Conservation (phyloP, 495 filamentous ascomycete genomes). For the Xylona heveae region DNA sequence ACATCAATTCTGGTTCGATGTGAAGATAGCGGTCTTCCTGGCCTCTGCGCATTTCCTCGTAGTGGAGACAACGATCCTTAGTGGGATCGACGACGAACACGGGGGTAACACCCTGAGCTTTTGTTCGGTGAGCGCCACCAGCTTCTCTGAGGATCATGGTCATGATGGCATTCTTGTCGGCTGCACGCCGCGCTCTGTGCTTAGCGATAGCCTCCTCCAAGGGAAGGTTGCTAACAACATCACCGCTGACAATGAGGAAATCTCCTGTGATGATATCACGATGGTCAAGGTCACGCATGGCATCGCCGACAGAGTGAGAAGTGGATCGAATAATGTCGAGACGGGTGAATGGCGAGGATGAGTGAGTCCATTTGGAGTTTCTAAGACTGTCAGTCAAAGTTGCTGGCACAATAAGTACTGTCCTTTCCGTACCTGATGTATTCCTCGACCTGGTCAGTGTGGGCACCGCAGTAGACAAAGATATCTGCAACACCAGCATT, state of each 20-base stretch:
- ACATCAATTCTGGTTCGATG: constrained; percentile 53
- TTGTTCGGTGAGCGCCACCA: constrained; percentile 52
- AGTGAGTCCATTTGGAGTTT: constrained; percentile 44
- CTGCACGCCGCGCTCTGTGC: constrained; percentile 61
- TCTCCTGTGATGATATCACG: constrained; percentile 72
- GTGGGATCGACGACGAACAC: constrained; percentile 71
- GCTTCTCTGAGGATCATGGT: constrained; percentile 78
- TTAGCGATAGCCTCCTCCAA: constrained; percentile 57
- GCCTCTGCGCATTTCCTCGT: constrained; percentile 43
- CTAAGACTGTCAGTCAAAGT: constrained; percentile 12
- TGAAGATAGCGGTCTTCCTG: constrained; percentile 28
- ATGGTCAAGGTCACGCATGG: constrained; percentile 81
- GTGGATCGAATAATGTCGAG: constrained; percentile 74
- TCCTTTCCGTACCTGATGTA: constrained; percentile 41
- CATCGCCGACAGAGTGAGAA: constrained; percentile 78
- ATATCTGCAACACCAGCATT: constrained; percentile 83
- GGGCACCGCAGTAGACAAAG: constrained; percentile 75
- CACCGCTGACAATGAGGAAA: constrained; percentile 81
- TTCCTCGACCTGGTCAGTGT: constrained; percentile 72
- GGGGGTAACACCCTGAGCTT: constrained; percentile 48
- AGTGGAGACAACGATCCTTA: constrained; percentile 71
- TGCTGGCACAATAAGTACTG: not conserved
- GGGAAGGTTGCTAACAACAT: constrained; percentile 78
- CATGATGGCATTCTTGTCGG: constrained; percentile 94
- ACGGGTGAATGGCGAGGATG: constrained; percentile 62